A percentile compares a stretch with the other conserved stretches of the same genome.
phyloP scores from a whole-genome alignment of 1,284 basidiomycete species.

The Dichomitus squalens region DNA sequence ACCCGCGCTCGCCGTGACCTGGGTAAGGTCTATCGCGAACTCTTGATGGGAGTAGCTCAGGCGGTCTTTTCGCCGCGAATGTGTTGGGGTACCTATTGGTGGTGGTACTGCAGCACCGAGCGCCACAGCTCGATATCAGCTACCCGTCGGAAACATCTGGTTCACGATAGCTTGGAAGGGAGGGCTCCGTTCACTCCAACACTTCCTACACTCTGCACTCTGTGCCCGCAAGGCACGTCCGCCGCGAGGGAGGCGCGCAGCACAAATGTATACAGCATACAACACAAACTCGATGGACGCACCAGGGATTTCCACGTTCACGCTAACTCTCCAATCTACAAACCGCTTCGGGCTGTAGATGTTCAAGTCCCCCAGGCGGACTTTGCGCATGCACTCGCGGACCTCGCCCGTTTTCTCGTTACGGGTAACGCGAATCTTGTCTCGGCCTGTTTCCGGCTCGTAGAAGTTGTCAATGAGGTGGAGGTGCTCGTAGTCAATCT shows the following conservation, averaged over 20 bases:
- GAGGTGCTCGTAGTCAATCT: conserved; percentile 78
- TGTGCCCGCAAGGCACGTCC: no score
- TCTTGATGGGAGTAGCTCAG: conserved; percentile 93
- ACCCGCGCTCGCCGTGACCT: conserved; percentile 66
- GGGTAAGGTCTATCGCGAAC: conserved; percentile 91
- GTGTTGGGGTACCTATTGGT: conserved; percentile 58
- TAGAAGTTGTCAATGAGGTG: conserved; percentile 87
- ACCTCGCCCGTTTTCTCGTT: conserved; percentile 76
- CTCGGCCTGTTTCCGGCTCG: conserved; percentile 37
- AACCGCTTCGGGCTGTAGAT: conserved; percentile 80
- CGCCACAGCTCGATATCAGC: neutral
- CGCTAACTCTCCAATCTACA: conserved; percentile 92
- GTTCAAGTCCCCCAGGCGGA: conserved; percentile 86
- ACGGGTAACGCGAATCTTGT: conserved; percentile 82
- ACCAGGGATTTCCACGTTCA: conserved; percentile 85
- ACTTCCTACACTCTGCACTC: no score
- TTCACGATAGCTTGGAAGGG: no score
- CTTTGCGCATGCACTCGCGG: conserved; percentile 74
- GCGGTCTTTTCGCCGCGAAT: conserved; percentile 84
- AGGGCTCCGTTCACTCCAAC: no score
- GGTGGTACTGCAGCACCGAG: conserved; percentile 48
- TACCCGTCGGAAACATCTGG: neutral
- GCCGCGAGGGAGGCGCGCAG: no score
- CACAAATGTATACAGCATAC: neutral
- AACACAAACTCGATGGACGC: conserved; percentile 32